These are phyloP conservation scores for Dalbergia cultrata DNA, from an alignment of 306 rosid species.

Conservation along the genomic window DNA sequence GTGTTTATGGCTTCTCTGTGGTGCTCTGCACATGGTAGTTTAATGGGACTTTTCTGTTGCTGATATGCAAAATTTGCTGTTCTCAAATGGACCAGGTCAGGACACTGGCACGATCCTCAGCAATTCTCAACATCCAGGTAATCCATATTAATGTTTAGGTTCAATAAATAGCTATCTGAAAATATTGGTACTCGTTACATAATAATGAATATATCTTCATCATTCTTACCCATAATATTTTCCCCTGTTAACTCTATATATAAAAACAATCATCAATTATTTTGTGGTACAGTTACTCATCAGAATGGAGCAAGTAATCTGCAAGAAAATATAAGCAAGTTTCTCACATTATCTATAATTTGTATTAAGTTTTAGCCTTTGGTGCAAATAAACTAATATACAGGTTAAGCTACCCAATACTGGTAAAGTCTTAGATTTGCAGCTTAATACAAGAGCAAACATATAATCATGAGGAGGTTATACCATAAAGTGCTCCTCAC, in stretches of 20 bases:
- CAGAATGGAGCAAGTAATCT: slow-evolving; percentile 13
- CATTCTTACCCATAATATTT: slow-evolving; percentile 1
- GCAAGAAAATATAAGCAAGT: slow-evolving; percentile 42
- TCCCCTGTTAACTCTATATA: slow-evolving; percentile 7
- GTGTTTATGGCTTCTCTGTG: slow-evolving; percentile 9
- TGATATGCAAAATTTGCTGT: not conserved
- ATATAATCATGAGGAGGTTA: slow-evolving; percentile 21
- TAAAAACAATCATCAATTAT: not conserved
- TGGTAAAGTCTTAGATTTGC: slow-evolving; percentile 12
- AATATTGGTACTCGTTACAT: not conserved
- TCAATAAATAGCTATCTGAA: not conserved
- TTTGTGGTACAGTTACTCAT: not conserved
- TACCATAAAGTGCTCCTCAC: slow-evolving; percentile 17
- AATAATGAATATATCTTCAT: not conserved
- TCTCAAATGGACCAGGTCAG: not conserved
- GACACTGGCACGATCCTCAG: not conserved
- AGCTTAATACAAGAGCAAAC: not conserved
- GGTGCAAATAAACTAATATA: slow-evolving; percentile 8
- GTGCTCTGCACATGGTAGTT: not conserved
- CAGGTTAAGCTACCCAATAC: slow-evolving; percentile 23
- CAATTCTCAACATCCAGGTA: slow-evolving; percentile 18
- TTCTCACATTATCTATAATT: slow-evolving; percentile 35
- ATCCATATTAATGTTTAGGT: not conserved
- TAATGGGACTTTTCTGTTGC: not conserved
- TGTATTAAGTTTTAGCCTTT: slow-evolving; percentile 23